These are phyloP conservation scores for Suillus clintonianus DNA, from an alignment of 768 basidiomycete species.

Conservation along the genomic window DNA sequence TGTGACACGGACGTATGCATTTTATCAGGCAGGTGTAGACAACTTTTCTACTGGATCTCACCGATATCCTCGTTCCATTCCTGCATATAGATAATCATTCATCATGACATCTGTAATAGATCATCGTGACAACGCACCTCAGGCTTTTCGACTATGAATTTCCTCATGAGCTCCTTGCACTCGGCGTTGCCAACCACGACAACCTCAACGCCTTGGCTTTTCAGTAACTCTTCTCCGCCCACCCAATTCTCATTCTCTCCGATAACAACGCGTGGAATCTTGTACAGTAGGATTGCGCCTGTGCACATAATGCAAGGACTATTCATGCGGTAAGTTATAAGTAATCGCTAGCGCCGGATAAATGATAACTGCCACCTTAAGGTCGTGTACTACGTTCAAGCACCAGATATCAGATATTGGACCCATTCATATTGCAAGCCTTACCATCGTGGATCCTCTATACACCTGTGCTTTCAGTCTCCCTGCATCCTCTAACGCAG, in stretches of 20 bases:
- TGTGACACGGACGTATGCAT: not conserved
- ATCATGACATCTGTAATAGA: conserved; percentile 11
- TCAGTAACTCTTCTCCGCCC: conserved; percentile 57
- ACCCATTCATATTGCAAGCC: conserved; percentile 12
- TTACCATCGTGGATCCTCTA: conserved; percentile 49
- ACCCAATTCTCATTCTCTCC: conserved; percentile 60
- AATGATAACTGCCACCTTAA: conserved; percentile 31
- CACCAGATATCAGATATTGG: not conserved
- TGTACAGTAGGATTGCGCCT: conserved; percentile 62
- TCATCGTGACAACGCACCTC: conserved; percentile 37
- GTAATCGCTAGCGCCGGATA: not conserved
- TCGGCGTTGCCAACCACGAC: conserved; percentile 47
- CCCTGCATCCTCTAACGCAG: conserved; percentile 56
- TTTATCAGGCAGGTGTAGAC: conserved; percentile 1
- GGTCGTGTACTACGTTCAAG: conserved; percentile 37
- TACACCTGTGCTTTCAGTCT: conserved; percentile 47
- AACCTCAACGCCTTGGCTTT: conserved; percentile 54
- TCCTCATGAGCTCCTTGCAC: conserved; percentile 55
- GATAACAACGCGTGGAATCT: conserved; percentile 65
- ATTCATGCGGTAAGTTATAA: not conserved
- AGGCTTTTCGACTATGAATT: conserved; percentile 57
- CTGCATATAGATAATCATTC: conserved; percentile 26
- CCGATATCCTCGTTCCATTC: conserved; percentile 69
- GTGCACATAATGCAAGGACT: conserved; percentile 71
- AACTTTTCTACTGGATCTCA: conserved; percentile 23